Evolutionary conservation across 768 basidiomycete species (phyloP).

Genomic region (Boletus insuetus): DNA sequence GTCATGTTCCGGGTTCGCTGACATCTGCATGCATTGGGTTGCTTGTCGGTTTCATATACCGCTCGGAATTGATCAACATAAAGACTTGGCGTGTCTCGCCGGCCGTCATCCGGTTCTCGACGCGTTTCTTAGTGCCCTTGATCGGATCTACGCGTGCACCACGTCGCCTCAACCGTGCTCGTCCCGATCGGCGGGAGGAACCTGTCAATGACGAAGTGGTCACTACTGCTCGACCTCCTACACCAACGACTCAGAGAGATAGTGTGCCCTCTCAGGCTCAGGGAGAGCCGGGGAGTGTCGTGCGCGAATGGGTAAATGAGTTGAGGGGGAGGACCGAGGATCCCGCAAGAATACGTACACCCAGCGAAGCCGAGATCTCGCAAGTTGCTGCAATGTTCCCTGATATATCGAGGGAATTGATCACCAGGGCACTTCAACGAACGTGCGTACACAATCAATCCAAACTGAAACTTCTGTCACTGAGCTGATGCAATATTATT

Average conservation of each 20-base stretch:
- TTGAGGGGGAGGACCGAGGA: conserved; percentile 64
- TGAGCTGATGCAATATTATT: conserved; percentile 2
- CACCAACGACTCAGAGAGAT: conserved; percentile 24
- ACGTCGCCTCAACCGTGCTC: conserved; percentile 67
- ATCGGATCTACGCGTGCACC: conserved; percentile 63
- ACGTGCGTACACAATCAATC: conserved; percentile 48
- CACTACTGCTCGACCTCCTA: conserved; percentile 53
- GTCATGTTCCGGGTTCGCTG: conserved; percentile 63
- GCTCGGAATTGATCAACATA: conserved; percentile 75
- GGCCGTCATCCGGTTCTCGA: conserved; percentile 50
- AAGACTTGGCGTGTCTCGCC: conserved; percentile 78
- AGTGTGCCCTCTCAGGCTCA: conserved; percentile 18
- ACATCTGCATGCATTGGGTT: conserved; percentile 63
- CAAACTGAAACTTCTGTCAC: not conserved
- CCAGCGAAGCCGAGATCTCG: conserved; percentile 71
- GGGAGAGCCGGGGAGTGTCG: conserved; percentile 40
- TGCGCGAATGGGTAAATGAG: conserved; percentile 80
- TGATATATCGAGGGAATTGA: conserved; percentile 64
- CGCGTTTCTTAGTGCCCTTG: conserved; percentile 60
- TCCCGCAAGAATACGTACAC: conserved; percentile 61
- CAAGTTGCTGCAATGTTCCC: conserved; percentile 84
- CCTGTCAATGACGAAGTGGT: conserved; percentile 55
- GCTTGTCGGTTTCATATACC: conserved; percentile 72
- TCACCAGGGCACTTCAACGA: conserved; percentile 76
- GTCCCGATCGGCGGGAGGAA: conserved; percentile 51